These are phyloP conservation scores for Arthrobotrys sinensis DNA, from an alignment of 2,329 filamentous ascomycete species.

Conservation along the genomic window DNA sequence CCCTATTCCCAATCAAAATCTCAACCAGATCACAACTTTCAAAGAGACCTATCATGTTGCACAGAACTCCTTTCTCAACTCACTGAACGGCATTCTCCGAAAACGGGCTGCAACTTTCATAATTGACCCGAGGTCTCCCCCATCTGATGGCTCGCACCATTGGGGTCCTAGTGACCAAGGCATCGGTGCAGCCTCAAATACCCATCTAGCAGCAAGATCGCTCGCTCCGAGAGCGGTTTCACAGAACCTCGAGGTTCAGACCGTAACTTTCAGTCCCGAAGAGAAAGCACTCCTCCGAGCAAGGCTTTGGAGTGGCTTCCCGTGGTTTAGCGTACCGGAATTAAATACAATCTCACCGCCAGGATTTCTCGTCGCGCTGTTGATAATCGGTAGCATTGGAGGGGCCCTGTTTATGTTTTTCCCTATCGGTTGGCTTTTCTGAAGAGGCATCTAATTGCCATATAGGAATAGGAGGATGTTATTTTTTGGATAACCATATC, in stretches of 20 bases:
- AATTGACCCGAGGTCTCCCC: not conserved
- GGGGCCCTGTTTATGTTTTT: constrained; percentile 20
- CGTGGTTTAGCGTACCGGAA: not conserved
- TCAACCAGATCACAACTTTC: constrained; percentile 38
- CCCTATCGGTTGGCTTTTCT: constrained; percentile 36
- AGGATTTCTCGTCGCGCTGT: constrained; percentile 26
- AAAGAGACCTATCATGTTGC: constrained; percentile 25
- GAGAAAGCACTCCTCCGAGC: constrained; percentile 12
- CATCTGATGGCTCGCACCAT: not conserved
- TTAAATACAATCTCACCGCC: constrained; percentile 12
- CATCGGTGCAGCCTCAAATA: not conserved
- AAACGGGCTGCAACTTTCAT: constrained; percentile 15
- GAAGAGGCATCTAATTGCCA: not conserved
- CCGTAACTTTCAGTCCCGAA: constrained; percentile 25
- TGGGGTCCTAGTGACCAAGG: not conserved
- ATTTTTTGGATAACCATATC: not conserved
- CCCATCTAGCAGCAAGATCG: not conserved
- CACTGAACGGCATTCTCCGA: constrained; percentile 11
- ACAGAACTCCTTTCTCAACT: not conserved
- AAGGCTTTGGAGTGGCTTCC: constrained; percentile 16
- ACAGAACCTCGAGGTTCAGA: constrained; percentile 14
- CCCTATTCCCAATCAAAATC: constrained; percentile 33
- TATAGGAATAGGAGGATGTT: not conserved
- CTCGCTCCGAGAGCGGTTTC: constrained; percentile 9
- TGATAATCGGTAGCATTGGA: constrained; percentile 18